These are phyloP conservation scores for Fomitopsis pulvina DNA, from an alignment of 768 basidiomycete genomes.

Conservation along the genomic window DNA sequence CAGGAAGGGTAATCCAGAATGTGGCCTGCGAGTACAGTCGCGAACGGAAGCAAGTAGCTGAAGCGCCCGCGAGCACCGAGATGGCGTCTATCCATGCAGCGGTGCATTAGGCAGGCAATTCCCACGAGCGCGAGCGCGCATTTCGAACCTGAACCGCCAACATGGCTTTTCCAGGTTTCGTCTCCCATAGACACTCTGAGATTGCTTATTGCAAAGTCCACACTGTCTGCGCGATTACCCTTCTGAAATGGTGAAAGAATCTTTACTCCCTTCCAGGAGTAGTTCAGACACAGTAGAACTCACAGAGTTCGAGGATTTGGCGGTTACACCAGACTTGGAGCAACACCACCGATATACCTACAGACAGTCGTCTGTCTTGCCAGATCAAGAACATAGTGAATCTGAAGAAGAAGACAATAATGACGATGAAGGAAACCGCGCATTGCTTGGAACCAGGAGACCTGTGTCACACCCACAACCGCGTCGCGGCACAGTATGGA, in stretches of 20 bases:
- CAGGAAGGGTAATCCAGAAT: neutral
- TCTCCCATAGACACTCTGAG: too few species aligned
- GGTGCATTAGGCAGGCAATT: conserved; percentile 1
- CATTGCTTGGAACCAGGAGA: conserved; percentile 35
- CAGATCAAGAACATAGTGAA: conserved; percentile 12
- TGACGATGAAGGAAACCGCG: conserved; percentile 36
- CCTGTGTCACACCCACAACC: conserved; percentile 22
- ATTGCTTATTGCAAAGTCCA: neutral
- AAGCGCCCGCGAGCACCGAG: conserved; percentile 7
- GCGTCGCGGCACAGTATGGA: conserved; percentile 33
- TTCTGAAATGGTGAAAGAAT: neutral
- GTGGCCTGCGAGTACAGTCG: conserved; percentile 12
- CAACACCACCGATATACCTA: conserved; percentile 6
- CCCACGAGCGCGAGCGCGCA: conserved; percentile 5
- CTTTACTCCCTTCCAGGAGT: conserved; percentile 1
- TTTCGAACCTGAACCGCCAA: too few species aligned
- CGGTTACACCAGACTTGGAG: conserved; percentile 18
- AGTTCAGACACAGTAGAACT: conserved; percentile 29
- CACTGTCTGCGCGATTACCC: neutral
- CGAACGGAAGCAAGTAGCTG: conserved; percentile 17
- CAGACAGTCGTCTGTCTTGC: conserved; percentile 7
- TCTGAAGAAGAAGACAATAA: conserved; percentile 23
- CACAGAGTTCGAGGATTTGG: conserved; percentile 22
- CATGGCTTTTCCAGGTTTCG: too few species aligned
- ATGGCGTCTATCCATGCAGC: neutral